Evolutionary conservation across 495 filamentous ascomycete genomes (phyloP), one percentile per base, ranked within the genome.

Genomic region (Glonium stellatum): DNA sequence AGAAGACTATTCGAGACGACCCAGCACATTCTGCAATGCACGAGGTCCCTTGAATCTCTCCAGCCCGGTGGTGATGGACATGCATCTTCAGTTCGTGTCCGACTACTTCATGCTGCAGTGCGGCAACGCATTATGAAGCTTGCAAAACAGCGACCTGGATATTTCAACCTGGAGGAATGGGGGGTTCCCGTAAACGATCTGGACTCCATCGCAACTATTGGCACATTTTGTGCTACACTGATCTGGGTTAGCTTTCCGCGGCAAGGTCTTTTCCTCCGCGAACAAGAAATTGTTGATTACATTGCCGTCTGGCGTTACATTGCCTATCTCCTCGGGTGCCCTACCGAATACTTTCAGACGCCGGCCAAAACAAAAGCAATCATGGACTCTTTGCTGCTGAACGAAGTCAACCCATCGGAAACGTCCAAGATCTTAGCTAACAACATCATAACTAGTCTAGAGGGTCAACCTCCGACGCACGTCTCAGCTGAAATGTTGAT

Each of bases 271-370:
- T 86, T 77, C 58, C 69, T 86, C 15, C 74, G 74, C 0, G 51
- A 79, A n/a, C 78, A 80, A 34, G 88, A 92, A 62, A 82, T 80
- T 22, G 61, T 59, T 1, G 87, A 90, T 60, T 92, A 89, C 62
- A 76, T 89, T 53, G 87, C 87, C 0, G 73, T 92, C 0, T 92
- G 88, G 89, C 79, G 87, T 0, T 83, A 88, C 31, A 79, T 91
- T 19, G 86, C 81, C 0, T 77, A 88, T 64, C 80, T 91, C 47
- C 78, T 91, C 69, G 89, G 87, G 1, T 82, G 81, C 4, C 86
- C 86, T 1, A 82, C 79, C 0, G 75, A 82, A 36, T 66, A 70
- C 35, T 82, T 91, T 57, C 73, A 74, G 19, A 81, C 73, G 21
- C 75, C 81, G 0, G 71, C 71, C 10, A 77, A 75, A 27, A 84